Evolutionary conservation across 805 yeast genomes (phyloP).

Genomic region (Jamesozyma jinghongensis): DNA sequence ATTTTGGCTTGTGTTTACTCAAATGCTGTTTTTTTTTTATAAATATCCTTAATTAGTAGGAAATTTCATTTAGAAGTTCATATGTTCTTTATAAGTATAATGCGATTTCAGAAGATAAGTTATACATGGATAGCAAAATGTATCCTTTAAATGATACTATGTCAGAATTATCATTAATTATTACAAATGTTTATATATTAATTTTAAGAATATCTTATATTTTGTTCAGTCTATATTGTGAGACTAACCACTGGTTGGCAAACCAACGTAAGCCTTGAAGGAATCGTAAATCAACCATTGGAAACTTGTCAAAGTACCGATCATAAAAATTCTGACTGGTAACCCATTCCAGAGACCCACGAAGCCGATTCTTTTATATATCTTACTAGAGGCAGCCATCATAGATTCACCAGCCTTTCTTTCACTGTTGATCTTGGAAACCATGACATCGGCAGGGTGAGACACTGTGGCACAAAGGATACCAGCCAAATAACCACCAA

Average conservation of each 20-base stretch:
- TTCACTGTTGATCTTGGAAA: conserved; percentile 71
- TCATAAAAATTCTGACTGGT: conserved; percentile 89
- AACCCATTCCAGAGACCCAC: conserved; percentile 91
- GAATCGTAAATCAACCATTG: conserved; percentile 97
- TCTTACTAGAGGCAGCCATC: conserved; percentile 56
- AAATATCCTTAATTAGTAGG: no score
- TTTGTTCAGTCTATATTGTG: no score
- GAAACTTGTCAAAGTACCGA: conserved; percentile 93
- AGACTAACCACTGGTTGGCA: conserved; percentile 80
- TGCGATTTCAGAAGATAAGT: no score
- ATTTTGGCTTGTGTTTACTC: no score
- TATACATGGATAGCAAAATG: no score
- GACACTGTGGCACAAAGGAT: conserved; percentile 91
- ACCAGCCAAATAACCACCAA: conserved; percentile 97
- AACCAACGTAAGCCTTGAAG: conserved; percentile 87
- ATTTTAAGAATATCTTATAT: no score
- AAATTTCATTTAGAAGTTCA: no score
- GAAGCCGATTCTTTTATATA: conserved; percentile 79
- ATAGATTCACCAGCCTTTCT: conserved; percentile 60
- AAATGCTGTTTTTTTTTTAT: no score
- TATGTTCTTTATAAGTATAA: no score
- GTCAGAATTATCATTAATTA: no score
- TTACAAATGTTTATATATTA: background rate
- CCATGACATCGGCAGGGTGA: conserved; percentile 99
- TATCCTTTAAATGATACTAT: no score